Conservation (phyloP, 164 flowering plant species). For the Kingdonia uniflora region DNA sequence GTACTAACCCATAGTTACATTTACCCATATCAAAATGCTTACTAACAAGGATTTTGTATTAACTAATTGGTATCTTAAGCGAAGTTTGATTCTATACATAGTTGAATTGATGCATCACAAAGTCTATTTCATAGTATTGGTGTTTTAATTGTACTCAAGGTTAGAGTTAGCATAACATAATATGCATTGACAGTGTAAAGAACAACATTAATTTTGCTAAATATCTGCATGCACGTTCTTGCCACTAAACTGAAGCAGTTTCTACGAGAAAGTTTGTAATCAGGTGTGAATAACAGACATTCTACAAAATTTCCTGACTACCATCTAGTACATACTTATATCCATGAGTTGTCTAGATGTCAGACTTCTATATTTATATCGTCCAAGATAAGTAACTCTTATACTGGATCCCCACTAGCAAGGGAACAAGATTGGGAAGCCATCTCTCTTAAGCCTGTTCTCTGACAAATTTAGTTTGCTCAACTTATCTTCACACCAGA, state of each 20-base stretch:
- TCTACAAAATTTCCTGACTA: conserved; percentile 13
- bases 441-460: conserved; percentile 52
- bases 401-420: conserved; percentile 18
- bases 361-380: conserved; percentile 1
- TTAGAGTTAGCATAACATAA: no score
- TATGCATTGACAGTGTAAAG: no score
- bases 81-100: no score
- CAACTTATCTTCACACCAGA: conserved; percentile 90
- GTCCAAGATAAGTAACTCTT: not conserved
- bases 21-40: no score
- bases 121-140: no score
- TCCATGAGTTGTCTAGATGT: not conserved
- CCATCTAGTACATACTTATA: conserved; percentile 8
- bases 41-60: no score
- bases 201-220: no score
- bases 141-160: no score
- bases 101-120: no score
- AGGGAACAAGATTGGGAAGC: conserved; percentile 62
- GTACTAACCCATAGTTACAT: no score
- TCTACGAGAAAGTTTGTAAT: not conserved
- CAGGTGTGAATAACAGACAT: not conserved
- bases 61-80: no score
- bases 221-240: no score
- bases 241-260: not conserved
- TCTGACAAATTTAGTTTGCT: conserved; percentile 43